These are phyloP conservation scores for Penicillium herquei DNA, from an alignment of 495 filamentous ascomycete genomes.

Conservation along the genomic window DNA sequence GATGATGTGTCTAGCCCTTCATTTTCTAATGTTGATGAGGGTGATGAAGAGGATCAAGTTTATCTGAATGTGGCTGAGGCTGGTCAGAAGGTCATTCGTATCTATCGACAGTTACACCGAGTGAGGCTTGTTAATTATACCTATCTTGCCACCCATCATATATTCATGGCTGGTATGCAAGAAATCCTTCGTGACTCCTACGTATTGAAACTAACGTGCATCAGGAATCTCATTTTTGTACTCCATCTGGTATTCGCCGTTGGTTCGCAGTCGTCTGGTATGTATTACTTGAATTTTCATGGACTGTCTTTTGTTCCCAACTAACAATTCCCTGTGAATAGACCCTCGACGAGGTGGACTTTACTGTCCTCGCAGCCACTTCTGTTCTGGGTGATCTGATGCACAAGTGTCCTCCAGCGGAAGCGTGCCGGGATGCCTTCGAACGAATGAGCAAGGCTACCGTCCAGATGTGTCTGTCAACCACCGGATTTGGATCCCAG, in stretches of 20 bases:
- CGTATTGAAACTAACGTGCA: slow-evolving; percentile 11
- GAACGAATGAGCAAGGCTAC: slow-evolving; percentile 94
- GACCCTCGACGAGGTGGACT: slow-evolving; percentile 94
- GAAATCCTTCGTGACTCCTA: neutral
- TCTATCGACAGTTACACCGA: slow-evolving; percentile 88
- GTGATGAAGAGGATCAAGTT: slow-evolving; percentile 83
- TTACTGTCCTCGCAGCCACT: slow-evolving; percentile 90
- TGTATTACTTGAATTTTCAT: slow-evolving; percentile 23
- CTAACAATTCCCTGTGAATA: slow-evolving; percentile 29
- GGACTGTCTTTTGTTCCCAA: neutral
- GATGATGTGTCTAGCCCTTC: slow-evolving; percentile 65
- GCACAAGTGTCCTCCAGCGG: slow-evolving; percentile 75
- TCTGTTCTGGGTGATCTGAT: slow-evolving; percentile 78
- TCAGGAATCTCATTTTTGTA: slow-evolving; percentile 93
- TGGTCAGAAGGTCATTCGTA: slow-evolving; percentile 83
- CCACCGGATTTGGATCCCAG: slow-evolving; percentile 71
- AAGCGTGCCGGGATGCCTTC: slow-evolving; percentile 89
- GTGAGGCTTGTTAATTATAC: slow-evolving; percentile 92
- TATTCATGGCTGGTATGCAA: slow-evolving; percentile 84
- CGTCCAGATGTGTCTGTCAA: slow-evolving; percentile 83
- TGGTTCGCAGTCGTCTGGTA: slow-evolving; percentile 80
- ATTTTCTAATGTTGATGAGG: slow-evolving; percentile 54
- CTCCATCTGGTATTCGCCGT: slow-evolving; percentile 92
- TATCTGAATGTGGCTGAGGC: slow-evolving; percentile 94
- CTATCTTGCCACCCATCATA: slow-evolving; percentile 92